Conservation (phyloP, 305 asterid genomes). For the Fraxinus sp. region DNA sequence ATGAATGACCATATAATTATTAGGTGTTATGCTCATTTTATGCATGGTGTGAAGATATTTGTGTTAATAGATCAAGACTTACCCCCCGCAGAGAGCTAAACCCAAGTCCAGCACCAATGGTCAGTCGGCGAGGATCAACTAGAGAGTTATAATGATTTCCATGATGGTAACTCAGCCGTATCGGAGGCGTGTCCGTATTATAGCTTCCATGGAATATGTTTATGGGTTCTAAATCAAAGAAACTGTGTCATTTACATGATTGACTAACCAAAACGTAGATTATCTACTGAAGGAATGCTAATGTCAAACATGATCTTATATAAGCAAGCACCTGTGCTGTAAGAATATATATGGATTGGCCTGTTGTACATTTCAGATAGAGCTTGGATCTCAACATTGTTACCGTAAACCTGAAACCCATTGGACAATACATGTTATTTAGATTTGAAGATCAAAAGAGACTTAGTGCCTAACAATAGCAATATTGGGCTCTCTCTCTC, state of each 20-base stretch:
- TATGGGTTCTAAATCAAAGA: conserved; percentile 69
- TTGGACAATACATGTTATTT: conserved; percentile 2
- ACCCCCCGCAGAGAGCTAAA: conserved; percentile 91
- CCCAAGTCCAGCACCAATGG: conserved; percentile 95
- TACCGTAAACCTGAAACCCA: conserved; percentile 78
- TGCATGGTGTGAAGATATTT: not conserved
- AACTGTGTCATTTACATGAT: conserved; percentile 15
- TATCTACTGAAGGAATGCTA: conserved; percentile 13
- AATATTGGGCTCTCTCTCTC: not conserved
- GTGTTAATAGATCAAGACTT: conserved; percentile 24
- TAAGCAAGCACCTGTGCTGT: conserved; percentile 72
- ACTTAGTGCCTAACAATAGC: not conserved
- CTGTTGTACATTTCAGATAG: conserved; percentile 96
- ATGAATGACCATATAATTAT: not conserved
- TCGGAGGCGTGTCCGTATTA: conserved; percentile 81
- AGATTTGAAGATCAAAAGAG: not conserved
- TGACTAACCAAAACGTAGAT: conserved; percentile 20
- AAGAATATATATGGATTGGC: conserved; percentile 94
- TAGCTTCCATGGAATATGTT: conserved; percentile 95
- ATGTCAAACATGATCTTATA: conserved; percentile 9
- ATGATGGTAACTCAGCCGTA: conserved; percentile 91
- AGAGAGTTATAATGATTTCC: conserved; percentile 98
- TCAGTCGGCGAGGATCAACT: conserved; percentile 82
- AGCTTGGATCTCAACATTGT: conserved; percentile 95
- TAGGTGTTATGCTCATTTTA: not conserved